phyloP scores from a whole-genome alignment of 805 yeast species.

The Hyphopichia homilentoma region DNA sequence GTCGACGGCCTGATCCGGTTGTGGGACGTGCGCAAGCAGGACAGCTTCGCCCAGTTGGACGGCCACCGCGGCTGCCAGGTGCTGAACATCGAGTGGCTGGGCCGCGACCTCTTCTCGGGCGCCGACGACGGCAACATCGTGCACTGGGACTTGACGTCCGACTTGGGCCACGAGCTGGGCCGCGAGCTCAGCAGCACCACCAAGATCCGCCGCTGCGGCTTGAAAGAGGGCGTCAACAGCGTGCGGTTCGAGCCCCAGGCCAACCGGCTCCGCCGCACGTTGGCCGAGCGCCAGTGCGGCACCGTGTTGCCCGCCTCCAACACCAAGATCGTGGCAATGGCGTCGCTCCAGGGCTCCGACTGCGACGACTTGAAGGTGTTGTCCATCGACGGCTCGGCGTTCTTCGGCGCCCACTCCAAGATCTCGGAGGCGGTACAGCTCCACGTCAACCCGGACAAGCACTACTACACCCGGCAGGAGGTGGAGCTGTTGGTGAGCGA shows the following conservation, averaged over 20 bases:
- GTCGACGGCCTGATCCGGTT: constrained; percentile 52
- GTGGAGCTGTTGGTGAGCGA: constrained; percentile 16
- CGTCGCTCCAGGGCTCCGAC: constrained; percentile 23
- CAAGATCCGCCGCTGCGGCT: constrained; percentile 30
- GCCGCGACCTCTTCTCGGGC: constrained; percentile 52
- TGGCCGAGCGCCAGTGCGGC: constrained; percentile 53
- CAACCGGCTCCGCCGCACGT: constrained; percentile 25
- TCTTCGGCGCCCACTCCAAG: constrained; percentile 53
- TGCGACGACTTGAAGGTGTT: constrained; percentile 37
- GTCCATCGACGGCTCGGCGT: constrained; percentile 52
- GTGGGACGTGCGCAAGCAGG: constrained; percentile 72
- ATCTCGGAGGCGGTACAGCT: constrained; percentile 29
- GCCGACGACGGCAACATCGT: constrained; percentile 65
- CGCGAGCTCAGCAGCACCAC: constrained; percentile 9
- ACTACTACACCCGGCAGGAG: constrained; percentile 29
- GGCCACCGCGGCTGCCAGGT: constrained; percentile 54
- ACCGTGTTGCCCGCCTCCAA: constrained; percentile 60
- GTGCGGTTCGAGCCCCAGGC: constrained; percentile 31
- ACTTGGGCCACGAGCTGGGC: constrained; percentile 7
- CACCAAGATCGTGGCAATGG: constrained; percentile 44
- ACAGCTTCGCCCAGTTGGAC: constrained; percentile 47
- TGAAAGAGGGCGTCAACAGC: constrained; percentile 45
- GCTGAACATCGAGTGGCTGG: constrained; percentile 59
- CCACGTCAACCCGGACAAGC: constrained; percentile 15
- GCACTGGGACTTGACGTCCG: constrained; percentile 56